Base-by-base conservation (phyloP, 305 asterid genomes). In the Fraxinus angustifolia region DNA sequence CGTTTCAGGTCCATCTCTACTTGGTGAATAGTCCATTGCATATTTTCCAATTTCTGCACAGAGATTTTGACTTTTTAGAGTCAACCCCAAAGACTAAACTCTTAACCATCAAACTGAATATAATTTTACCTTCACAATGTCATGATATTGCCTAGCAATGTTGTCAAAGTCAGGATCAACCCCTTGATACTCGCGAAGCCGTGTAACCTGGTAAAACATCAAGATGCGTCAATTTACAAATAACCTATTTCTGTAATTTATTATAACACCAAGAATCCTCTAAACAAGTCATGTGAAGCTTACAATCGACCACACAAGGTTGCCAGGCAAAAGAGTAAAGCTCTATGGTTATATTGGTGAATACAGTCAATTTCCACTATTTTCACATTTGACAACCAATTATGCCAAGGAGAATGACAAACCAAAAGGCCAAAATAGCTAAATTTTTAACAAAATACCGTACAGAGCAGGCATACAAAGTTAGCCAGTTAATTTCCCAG, bases 1-100 rank as follows among this genome's bases (percentile, higher is more conserved):
- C 97, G 93, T 77, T 92, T 93, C 87, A 95, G 90, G 87, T 95
- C 99, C 97, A 93, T 92, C 85, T 95, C 99, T 53, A 95, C 99
- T 90, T 95, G 98, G 79, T 89, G 93, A 85, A 95, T 95, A 75
- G 99, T 93, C 97, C 98, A 95, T 83, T 90, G 95, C 98, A 92
- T 90, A 68, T 92, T 91, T 85, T 93, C 98, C 91, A 92, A 79
- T 88, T 95, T 93, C 98, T 95, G 97, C 92, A 86, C 79, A 68
- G 7, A 62, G 65, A 65, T 60, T 30, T 2, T 77, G 16, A 35
- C 34, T 74, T 26, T 67, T 17, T 28, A 62, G 78, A 83, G 75
- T 65, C 70, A 74, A 67, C 35, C 60, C 26, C 42, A 84, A 79
- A 31, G 45, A 56, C 73, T 12, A 48, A 45, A 38, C n/a, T 6